Conservation (phyloP, 768 basidiomycete genomes). For the Boletus pseudopeckii region DNA sequence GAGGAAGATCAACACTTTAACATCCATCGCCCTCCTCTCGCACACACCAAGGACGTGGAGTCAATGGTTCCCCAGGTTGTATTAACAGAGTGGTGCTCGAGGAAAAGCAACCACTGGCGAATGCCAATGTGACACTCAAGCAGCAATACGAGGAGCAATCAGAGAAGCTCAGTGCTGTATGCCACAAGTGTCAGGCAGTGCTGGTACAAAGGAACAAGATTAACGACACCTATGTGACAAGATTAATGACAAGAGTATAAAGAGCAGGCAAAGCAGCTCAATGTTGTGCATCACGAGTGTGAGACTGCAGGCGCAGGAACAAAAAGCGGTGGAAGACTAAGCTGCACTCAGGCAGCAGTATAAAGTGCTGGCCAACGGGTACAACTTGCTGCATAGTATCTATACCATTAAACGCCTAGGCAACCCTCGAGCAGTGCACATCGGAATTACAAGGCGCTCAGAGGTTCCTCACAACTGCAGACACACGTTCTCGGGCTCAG, state of each 20-base stretch:
- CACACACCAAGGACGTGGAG: not conserved
- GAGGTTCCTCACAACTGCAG: slow-evolving; percentile 33
- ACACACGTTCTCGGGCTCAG: slow-evolving; percentile 42
- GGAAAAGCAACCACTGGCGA: slow-evolving; percentile 4
- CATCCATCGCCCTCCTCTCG: not conserved
- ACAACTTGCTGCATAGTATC: slow-evolving; percentile 6
- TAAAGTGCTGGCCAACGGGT: slow-evolving; percentile 12
- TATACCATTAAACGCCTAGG: slow-evolving; percentile 17
- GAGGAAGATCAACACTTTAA: not conserved
- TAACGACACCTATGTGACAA: slow-evolving; percentile 12
- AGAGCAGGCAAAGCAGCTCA: slow-evolving; percentile 11
- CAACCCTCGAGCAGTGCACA: slow-evolving; percentile 37
- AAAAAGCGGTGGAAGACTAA: slow-evolving; percentile 1
- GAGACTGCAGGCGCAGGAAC: slow-evolving; percentile 3
- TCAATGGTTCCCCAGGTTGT: not conserved
- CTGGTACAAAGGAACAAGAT: slow-evolving; percentile 4
- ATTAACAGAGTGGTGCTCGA: not conserved
- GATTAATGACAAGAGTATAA: slow-evolving; percentile 11
- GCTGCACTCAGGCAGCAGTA: slow-evolving; percentile 5
- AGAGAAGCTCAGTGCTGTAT: not conserved
- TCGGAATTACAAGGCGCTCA: slow-evolving; percentile 37
- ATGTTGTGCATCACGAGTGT: not conserved
- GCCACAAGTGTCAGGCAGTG: slow-evolving; percentile 5
- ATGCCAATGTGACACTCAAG: not conserved
- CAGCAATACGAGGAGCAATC: slow-evolving; percentile 8